Evolutionary conservation across 768 basidiomycete species (phyloP).

Genomic region (Boletus vermiculosoides): DNA sequence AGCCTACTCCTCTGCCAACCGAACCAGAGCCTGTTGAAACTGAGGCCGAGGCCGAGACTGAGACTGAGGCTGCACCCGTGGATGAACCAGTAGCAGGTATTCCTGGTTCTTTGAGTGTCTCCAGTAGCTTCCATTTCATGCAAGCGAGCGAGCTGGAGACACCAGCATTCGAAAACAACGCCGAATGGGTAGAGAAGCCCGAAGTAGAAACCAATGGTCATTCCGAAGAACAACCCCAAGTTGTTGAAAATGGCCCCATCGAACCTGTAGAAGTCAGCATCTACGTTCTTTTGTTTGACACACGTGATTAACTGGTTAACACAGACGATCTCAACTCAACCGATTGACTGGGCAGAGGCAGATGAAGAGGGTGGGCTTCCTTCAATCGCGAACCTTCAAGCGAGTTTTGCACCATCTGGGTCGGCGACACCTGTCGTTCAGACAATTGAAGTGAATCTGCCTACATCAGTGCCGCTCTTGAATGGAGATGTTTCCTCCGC

Average conservation of each 20-base stretch:
- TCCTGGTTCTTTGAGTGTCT: constrained; percentile 37
- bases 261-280: constrained; percentile 36
- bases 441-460: constrained; percentile 36
- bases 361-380: constrained; percentile 80
- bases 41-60: constrained; percentile 32
- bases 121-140: constrained; percentile 75
- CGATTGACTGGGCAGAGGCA: constrained; percentile 75
- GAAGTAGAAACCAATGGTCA: constrained; percentile 30
- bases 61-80: constrained; percentile 21
- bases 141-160: constrained; percentile 76
- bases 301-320: not conserved
- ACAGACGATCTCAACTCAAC: constrained; percentile 27
- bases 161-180: constrained; percentile 47
- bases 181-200: constrained; percentile 56
- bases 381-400: constrained; percentile 72
- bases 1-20: constrained; percentile 34
- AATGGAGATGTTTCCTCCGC: constrained; percentile 25
- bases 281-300: not conserved
- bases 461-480: constrained; percentile 16
- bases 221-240: constrained; percentile 19
- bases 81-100: constrained; percentile 41
- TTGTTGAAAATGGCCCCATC: constrained; percentile 2
- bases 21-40: constrained; percentile 31
- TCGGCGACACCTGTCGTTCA: constrained; percentile 56
- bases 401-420: constrained; percentile 72